Evolutionary conservation across 2,329 filamentous ascomycete genomes (phyloP).

Genomic region (Nemania sp.): DNA sequence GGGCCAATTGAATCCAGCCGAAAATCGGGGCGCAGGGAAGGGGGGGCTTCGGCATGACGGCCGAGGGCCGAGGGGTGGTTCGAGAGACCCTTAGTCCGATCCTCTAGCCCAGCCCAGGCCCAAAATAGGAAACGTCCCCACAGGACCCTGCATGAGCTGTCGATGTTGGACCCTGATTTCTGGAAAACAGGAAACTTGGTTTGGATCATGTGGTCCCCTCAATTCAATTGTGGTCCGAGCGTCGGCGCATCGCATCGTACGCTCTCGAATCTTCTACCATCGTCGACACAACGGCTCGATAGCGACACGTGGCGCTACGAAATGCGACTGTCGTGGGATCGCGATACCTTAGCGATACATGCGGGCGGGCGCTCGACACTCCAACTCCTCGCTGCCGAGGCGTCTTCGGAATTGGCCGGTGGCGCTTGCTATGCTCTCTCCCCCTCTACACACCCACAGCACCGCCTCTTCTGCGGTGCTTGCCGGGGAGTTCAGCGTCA

Average conservation of each 20-base stretch:
- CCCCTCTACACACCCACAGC: conserved; percentile 12
- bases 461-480: conserved; percentile 50
- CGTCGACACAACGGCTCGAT: conserved; percentile 11
- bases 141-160: conserved; percentile 40
- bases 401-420: conserved; percentile 7
- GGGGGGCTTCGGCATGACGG: background rate
- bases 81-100: conserved; percentile 8
- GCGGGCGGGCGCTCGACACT: too few species aligned
- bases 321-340: background rate
- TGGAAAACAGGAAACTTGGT: background rate
- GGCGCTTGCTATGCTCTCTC: background rate
- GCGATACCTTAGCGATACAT: background rate
- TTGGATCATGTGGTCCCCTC: conserved; percentile 19
- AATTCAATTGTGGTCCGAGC: conserved; percentile 4
- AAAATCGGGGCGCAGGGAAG: background rate
- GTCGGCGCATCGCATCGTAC: conserved; percentile 8
- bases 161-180: conserved; percentile 38
- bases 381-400: background rate
- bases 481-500: conserved; percentile 79
- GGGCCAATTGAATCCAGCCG: conserved; percentile 15
- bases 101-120: background rate
- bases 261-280: conserved; percentile 21
- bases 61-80: background rate
- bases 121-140: conserved; percentile 25
- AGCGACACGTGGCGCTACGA: conserved; percentile 16